These are phyloP conservation scores for Termitomyces sp. DNA, from an alignment of 768 basidiomycete species.

Conservation along the genomic window DNA sequence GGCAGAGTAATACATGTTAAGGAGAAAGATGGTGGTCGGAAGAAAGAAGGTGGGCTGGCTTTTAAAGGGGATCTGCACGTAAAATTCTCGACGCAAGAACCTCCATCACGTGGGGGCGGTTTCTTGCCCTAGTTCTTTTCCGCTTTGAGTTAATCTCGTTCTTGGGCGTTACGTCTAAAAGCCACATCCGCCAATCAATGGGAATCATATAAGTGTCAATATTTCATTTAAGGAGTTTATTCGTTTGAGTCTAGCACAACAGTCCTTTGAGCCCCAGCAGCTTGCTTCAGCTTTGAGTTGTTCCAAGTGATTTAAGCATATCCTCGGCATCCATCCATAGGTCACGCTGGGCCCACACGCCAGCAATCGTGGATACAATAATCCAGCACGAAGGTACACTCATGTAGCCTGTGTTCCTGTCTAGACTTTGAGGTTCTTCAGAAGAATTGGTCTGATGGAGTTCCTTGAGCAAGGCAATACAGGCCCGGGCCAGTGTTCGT, in stretches of 20 bases:
- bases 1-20: constrained; percentile 37
- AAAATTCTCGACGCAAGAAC: constrained; percentile 11
- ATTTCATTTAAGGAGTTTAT: constrained; percentile 1
- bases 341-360: constrained; percentile 76
- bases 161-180: neutral
- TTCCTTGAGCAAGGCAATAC: constrained; percentile 45
- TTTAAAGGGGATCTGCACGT: constrained; percentile 17
- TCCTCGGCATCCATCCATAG: constrained; percentile 73
- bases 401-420: constrained; percentile 18
- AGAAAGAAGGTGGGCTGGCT: constrained; percentile 12
- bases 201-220: constrained; percentile 8
- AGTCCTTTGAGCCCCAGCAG: neutral
- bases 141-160: neutral
- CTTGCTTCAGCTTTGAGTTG: neutral
- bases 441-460: constrained; percentile 18
- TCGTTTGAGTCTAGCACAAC: neutral
- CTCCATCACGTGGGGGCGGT: constrained; percentile 14
- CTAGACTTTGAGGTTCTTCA: constrained; percentile 2
- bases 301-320: constrained; percentile 28
- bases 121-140: constrained; percentile 4
- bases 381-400: constrained; percentile 65
- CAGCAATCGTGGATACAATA: constrained; percentile 56
- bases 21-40: neutral
- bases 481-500: constrained; percentile 71
- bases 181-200: neutral